A percentile compares a stretch with the other conserved stretches of the same genome.
These are phyloP conservation scores for Neurospora sp. DNA, from an alignment of 495 filamentous ascomycete genomes.

Conservation along the genomic window DNA sequence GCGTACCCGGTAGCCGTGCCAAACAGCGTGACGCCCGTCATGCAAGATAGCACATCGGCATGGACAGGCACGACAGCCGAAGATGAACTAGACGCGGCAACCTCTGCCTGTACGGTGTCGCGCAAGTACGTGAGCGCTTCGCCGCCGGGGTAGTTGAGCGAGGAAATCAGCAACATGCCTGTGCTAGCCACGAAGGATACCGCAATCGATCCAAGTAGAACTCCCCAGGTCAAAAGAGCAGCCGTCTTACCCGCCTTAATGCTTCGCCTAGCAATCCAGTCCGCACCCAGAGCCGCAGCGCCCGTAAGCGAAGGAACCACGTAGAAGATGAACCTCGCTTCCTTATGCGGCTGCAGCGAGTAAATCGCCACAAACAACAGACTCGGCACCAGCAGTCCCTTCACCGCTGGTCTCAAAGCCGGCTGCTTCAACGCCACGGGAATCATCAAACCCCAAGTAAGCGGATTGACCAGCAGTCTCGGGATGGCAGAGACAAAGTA, in stretches of 20 bases:
- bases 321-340: slow-evolving; percentile 93
- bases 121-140: slow-evolving; percentile 52
- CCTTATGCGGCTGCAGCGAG: slow-evolving; percentile 84
- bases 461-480: slow-evolving; percentile 72
- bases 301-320: slow-evolving; percentile 72
- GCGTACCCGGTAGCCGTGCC: slow-evolving; percentile 24
- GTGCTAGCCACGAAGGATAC: slow-evolving; percentile 48
- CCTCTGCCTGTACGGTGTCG: slow-evolving; percentile 29
- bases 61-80: slow-evolving; percentile 45
- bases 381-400: slow-evolving; percentile 52
- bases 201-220: slow-evolving; percentile 47
- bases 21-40: slow-evolving; percentile 91
- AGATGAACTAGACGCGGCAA: slow-evolving; percentile 17
- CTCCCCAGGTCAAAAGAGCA: slow-evolving; percentile 47
- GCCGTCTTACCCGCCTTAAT: slow-evolving; percentile 37
- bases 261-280: slow-evolving; percentile 61
- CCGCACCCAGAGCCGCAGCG: slow-evolving; percentile 61
- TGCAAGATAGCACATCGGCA: slow-evolving; percentile 79
- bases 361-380: slow-evolving; percentile 69
- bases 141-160: slow-evolving; percentile 84
- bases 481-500: slow-evolving; percentile 79
- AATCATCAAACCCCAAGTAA: slow-evolving; percentile 50
- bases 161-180: slow-evolving; percentile 58
- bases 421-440: slow-evolving; percentile 51
- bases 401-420: slow-evolving; percentile 26